Evolutionary conservation across 179 eudicot genomes (phyloP).

Genomic region (Vitellaria paradoxa): DNA sequence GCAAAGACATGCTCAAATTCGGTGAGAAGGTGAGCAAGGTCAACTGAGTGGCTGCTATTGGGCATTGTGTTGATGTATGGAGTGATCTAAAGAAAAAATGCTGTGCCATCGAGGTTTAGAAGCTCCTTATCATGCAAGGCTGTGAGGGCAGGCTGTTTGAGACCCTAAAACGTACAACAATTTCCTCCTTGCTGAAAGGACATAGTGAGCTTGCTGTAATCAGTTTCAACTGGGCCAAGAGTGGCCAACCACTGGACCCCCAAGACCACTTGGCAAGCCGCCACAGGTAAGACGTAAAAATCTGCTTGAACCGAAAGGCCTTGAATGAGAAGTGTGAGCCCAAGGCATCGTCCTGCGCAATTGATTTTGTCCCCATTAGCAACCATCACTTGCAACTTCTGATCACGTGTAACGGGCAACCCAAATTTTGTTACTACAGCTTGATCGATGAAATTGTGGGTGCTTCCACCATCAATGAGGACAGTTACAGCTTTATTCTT

Average conservation of each 20-base stretch:
- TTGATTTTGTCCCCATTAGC: no score
- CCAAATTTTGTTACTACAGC: neutral
- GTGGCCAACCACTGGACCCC: neutral
- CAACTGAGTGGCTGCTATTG: neutral
- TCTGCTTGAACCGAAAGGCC: neutral
- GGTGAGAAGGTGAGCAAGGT: neutral
- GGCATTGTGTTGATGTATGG: neutral
- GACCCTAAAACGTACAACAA: neutral
- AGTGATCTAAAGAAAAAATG: neutral
- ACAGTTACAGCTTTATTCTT: neutral
- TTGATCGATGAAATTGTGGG: neutral
- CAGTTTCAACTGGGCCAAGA: neutral
- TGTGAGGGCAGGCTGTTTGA: neutral
- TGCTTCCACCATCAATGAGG: neutral
- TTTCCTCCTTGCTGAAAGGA: neutral
- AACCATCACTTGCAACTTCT: no score
- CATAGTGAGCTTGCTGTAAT: neutral
- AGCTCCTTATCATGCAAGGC: neutral
- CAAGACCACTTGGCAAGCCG: neutral
- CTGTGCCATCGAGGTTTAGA: neutral
- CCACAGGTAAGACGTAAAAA: neutral
- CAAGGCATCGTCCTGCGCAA: no score
- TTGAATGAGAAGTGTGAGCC: neutral
- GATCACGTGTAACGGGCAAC: neutral
- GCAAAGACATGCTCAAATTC: conserved; percentile 2